Evolutionary conservation across 2,329 filamentous ascomycete genomes (phyloP).

Genomic region (Neopestalotiopsis clavispora): DNA sequence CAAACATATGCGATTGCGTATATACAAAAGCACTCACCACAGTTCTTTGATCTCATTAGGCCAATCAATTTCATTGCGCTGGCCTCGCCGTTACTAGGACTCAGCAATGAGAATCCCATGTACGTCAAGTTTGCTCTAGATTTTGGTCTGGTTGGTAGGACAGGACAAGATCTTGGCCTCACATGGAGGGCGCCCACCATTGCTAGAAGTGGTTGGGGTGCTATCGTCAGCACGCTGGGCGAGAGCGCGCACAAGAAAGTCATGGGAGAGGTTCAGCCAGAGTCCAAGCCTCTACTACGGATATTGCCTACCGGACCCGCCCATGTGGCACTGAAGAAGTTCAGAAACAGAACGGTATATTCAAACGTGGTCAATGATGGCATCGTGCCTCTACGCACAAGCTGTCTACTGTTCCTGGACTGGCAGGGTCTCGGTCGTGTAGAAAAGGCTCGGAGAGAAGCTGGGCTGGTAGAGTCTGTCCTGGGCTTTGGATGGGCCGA

Average conservation of each 20-base stretch:
- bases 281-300: conserved; percentile 85
- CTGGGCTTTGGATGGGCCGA: conserved; percentile 96
- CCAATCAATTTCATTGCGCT: conserved; percentile 91
- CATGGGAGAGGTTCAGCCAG: conserved; percentile 68
- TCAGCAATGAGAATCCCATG: conserved; percentile 96
- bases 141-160: conserved; percentile 94
- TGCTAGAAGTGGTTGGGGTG: conserved; percentile 85
- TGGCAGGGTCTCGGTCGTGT: conserved; percentile 94
- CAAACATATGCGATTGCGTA: conserved; percentile 96
- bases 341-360: conserved; percentile 89
- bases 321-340: conserved; percentile 83
- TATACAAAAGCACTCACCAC: conserved; percentile 92
- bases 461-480: conserved; percentile 88
- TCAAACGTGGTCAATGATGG: conserved; percentile 98
- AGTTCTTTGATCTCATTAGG: conserved; percentile 84
- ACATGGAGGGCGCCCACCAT: conserved; percentile 92
- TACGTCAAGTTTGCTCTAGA: conserved; percentile 98
- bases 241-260: conserved; percentile 67
- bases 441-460: conserved; percentile 91
- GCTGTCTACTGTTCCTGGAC: conserved; percentile 93
- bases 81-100: conserved; percentile 84
- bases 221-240: conserved; percentile 81
- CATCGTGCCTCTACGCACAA: conserved; percentile 92
- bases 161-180: conserved; percentile 91
- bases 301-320: conserved; percentile 92